Evolutionary conservation across 306 rosid species (phyloP), one percentile per base, ranked within the genome.

Genomic region (Senna tora): DNA sequence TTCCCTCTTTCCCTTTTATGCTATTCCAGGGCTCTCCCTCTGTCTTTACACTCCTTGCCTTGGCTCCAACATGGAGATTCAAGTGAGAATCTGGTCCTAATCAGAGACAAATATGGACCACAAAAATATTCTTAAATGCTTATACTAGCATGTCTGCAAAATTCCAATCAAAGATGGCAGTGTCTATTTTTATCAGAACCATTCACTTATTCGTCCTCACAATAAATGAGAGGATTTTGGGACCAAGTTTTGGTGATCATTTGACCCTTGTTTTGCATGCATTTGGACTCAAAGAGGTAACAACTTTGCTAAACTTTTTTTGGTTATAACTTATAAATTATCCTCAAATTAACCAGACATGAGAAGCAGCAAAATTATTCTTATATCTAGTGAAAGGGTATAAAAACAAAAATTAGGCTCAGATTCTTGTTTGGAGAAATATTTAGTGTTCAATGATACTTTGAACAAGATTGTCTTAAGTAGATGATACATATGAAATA

Each of bases 1-100:
- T 19, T n/a, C 55, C 36, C 32, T 15, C 71, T 69, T 76, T 69
- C n/a, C 42, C 77, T 74, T 43, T 69, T 82, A 68, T 69, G 55
- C n/a, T 65, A 63, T 74, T 57, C 41, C 13, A 25, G 77, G 75
- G 72, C 54, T 55, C 42, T 68, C 72, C 62, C 65, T 68, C 67
- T 47, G 17, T 80, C 69, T 33, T 68, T 69, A 72, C 75, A 72
- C 67, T 78, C 75, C 79, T 22, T 57, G 39, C 7, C 30, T 36
- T 36, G 73, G 55, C 46, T 80, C 80, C 85, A 84, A 65, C 80
- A 73, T 77, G 80, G 73, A 80, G 87, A 80, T 84, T 84, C 84
- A 80, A 77, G 84, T 69, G 65, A 53, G 71, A 78, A 65, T 39
- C 65, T 51, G 62, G 81, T 71, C 73, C 62, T 58, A 71, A 75